Base-by-base conservation (phyloP, 139 green algal genomes). In the Pseudopediastrum boryanum region DNA sequence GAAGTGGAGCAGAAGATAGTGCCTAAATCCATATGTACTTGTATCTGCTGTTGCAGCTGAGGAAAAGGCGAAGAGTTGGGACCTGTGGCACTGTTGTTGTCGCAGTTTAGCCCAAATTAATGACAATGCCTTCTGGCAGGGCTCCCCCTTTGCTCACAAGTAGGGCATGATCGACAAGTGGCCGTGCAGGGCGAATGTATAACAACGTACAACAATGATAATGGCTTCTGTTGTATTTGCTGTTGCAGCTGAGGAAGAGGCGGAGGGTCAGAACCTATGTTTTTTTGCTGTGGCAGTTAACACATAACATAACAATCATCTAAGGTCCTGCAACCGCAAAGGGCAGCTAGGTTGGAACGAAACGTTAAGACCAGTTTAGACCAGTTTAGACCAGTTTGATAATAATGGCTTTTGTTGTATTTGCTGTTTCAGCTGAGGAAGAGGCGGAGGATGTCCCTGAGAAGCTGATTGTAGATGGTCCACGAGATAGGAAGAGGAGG, bases 401-500 rank as follows among this genome's bases (percentile, higher is more conserved):
- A n/a, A n/a, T n/a, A n/a, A n/a, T n/a, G n/a, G n/a, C n/a, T n/a
- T n/a, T n/a, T n/a, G n/a, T n/a, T n/a, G n/a, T n/a, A n/a, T n/a
- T n/a, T n/a, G n/a, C n/a, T n/a, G n/a, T n/a, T n/a, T n/a, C n/a
- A n/a, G n/a, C n/a, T n/a, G n/a, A 62, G 4, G 44, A 77, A 23
- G 61, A 42, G 25, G 31, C 44, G 35, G 19, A 2, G 9, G 23
- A 21, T 10, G 23, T 19, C 1, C 35, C 27, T 21, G 69, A 64
- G 29, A 31, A 39, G 29, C 43, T 64, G 6, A 77, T 77, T 35
- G 25, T 77, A n/a, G 69, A 77, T 50, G 16, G 31, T 21, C 69
- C 69, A 31, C 69, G 67, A 13, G 44, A 75, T 7, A 27, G 69
- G 33, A 77, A 77, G 27, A 29, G 48, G 2, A 48, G 69, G 48